phyloP scores from a whole-genome alignment of 805 yeast species.

The Teunomyces atbi region DNA sequence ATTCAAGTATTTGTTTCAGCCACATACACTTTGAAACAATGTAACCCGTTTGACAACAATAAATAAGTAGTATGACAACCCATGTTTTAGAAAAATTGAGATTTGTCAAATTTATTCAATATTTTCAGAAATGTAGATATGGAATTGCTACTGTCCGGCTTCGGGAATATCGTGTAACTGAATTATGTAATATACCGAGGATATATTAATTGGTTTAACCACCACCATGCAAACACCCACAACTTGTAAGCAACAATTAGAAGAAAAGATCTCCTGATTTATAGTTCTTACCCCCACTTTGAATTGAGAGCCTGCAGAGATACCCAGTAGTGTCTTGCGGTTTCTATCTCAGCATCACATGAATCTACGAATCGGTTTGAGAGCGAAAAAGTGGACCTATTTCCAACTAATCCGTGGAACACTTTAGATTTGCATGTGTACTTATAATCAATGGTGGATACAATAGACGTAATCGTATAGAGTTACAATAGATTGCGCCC shows the following conservation, averaged over 20 bases:
- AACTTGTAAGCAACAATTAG: neutral
- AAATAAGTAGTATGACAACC: too few relatives aligned
- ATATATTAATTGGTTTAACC: neutral
- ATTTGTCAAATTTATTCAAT: neutral
- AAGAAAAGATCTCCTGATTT: neutral
- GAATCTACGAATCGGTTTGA: neutral
- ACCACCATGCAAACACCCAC: too few relatives aligned
- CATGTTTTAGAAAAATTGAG: neutral
- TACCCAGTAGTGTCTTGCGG: neutral
- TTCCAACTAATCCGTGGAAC: neutral
- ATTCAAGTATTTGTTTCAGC: too few relatives aligned
- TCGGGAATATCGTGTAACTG: neutral
- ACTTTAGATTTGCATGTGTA: neutral
- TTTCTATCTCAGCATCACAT: neutral
- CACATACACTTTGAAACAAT: too few relatives aligned
- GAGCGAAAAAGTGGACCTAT: constrained; percentile 1
- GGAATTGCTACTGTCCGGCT: too few relatives aligned
- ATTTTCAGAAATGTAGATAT: neutral
- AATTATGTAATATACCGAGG: neutral
- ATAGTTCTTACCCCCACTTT: neutral
- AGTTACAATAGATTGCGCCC: neutral
- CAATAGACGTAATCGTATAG: neutral
- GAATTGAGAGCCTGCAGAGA: neutral
- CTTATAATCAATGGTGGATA: neutral
- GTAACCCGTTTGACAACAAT: too few relatives aligned